These are phyloP conservation scores for Aspergillus ustus DNA, from an alignment of 2,329 filamentous ascomycete genomes.

Conservation along the genomic window DNA sequence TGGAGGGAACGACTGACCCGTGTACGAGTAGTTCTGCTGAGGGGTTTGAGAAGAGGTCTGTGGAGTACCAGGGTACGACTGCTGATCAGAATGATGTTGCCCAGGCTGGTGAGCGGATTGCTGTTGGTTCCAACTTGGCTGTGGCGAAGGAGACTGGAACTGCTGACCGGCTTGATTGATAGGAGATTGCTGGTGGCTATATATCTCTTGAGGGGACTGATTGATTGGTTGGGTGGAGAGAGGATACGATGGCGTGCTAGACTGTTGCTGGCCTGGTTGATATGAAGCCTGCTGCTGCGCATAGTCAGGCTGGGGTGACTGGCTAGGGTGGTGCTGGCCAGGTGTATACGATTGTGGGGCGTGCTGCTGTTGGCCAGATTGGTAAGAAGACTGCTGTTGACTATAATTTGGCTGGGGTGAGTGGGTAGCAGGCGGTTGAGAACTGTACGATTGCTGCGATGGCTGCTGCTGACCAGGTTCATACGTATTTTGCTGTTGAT, in stretches of 20 bases:
- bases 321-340: neutral
- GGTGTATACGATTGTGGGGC: neutral
- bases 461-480: conserved; percentile 16
- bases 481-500: conserved; percentile 13
- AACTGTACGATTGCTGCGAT: conserved; percentile 4
- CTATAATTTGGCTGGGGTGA: conserved; percentile 3
- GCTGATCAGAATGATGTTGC: conserved; percentile 18
- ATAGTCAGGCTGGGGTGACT: conserved; percentile 1
- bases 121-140: conserved; percentile 7
- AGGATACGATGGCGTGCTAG: neutral
- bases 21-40: conserved; percentile 32
- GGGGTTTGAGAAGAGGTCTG: conserved; percentile 10
- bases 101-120: conserved; percentile 13
- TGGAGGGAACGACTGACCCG: conserved; percentile 44
- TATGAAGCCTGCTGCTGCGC: neutral
- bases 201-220: neutral
- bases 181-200: conserved; percentile 11
- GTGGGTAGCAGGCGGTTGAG: neutral
- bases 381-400: neutral
- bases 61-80: conserved; percentile 10
- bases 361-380: neutral
- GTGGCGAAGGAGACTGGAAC: conserved; percentile 1
- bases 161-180: neutral
- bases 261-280: neutral
- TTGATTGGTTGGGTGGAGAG: neutral